phyloP scores from a whole-genome alignment of 495 filamentous ascomycete species.

The Talaromyces wortmannii region DNA sequence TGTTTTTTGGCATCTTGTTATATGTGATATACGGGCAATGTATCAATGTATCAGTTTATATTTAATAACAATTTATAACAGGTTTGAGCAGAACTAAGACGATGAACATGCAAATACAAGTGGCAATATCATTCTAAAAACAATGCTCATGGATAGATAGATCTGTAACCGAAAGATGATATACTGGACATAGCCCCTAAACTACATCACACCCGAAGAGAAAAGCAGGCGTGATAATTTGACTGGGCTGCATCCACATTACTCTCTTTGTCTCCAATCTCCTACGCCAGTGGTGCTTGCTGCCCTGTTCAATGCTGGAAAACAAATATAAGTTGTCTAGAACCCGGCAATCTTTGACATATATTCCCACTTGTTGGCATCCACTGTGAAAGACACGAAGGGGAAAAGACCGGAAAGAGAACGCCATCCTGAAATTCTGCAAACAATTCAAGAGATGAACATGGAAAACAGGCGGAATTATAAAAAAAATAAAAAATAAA shows the following conservation, averaged over 20 bases:
- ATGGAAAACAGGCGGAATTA: slow-evolving; percentile 4
- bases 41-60: not conserved
- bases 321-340: not conserved
- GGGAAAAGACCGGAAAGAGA: not conserved
- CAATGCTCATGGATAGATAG: not conserved
- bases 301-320: not conserved
- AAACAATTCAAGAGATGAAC: slow-evolving; percentile 6
- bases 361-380: not conserved
- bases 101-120: not conserved
- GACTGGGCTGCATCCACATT: not conserved
- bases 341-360: not conserved
- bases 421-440: slow-evolving; percentile 7
- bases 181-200: not conserved
- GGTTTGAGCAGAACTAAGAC: not conserved
- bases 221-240: not conserved
- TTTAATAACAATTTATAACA: too few relatives aligned
- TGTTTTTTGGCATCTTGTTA: too few relatives aligned
- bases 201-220: not conserved
- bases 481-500: not conserved
- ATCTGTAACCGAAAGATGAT: not conserved
- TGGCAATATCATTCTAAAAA: not conserved
- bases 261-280: not conserved
- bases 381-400: not conserved
- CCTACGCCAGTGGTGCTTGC: not conserved
- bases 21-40: too few relatives aligned